These are phyloP conservation scores for Nyssa sinensis DNA, from an alignment of 148 eudicot genomes.

Conservation along the genomic window DNA sequence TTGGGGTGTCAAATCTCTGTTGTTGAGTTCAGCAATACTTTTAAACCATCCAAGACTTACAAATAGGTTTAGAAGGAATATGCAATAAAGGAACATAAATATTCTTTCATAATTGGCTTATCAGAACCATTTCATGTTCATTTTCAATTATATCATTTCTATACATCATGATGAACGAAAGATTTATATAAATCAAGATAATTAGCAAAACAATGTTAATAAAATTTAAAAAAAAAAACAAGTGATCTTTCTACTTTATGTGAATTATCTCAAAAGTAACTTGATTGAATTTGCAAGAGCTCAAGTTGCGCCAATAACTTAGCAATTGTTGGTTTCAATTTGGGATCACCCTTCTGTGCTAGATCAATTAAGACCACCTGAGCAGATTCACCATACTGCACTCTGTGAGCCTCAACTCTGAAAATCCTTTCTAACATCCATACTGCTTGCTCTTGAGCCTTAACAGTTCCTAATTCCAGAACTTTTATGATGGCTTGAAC, in stretches of 20 bases:
- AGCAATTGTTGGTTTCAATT: slow-evolving; percentile 55
- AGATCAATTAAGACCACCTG: slow-evolving; percentile 64
- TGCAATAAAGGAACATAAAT: not conserved
- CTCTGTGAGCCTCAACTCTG: slow-evolving; percentile 47
- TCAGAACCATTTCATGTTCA: not conserved
- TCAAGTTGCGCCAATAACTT: slow-evolving; percentile 80
- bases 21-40: no score
- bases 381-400: slow-evolving; percentile 58
- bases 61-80: no score
- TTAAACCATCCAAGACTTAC: not conserved
- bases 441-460: slow-evolving; percentile 67
- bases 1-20: no score
- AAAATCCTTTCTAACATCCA: slow-evolving; percentile 80
- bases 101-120: not conserved
- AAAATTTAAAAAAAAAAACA: not conserved
- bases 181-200: not conserved
- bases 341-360: slow-evolving; percentile 65
- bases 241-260: not conserved
- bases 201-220: not conserved
- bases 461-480: slow-evolving; percentile 46
- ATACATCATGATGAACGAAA: not conserved
- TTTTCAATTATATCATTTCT: not conserved
- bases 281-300: slow-evolving; percentile 76
- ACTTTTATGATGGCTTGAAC: slow-evolving; percentile 50
- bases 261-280: slow-evolving; percentile 54